Percentiles rank a stretch among this genome's conserved stretches.
Evolutionary conservation across 495 filamentous ascomycete genomes (phyloP).

Genomic region (Aspergillus ellipticus): DNA sequence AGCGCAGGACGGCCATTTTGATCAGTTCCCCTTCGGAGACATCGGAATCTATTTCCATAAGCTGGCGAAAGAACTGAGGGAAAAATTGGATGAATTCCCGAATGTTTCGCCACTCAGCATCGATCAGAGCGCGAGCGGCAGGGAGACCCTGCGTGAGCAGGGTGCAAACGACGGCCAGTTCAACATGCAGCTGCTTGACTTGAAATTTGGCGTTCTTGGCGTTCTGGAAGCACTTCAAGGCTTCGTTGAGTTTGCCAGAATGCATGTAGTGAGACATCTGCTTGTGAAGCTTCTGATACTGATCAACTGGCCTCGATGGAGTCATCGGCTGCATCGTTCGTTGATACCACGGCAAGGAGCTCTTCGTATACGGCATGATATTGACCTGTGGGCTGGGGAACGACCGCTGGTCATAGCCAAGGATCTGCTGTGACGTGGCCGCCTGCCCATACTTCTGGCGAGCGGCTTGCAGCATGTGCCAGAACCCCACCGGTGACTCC

Average conservation of each 20-base stretch:
- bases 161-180: slow-evolving; percentile 35
- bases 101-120: slow-evolving; percentile 26
- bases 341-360: slow-evolving; percentile 22
- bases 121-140: slow-evolving; percentile 30
- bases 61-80: slow-evolving; percentile 39
- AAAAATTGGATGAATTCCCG: slow-evolving; percentile 20
- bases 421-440: slow-evolving; percentile 32
- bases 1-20: slow-evolving; percentile 38
- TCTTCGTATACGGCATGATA: slow-evolving; percentile 15
- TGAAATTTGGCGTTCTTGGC: slow-evolving; percentile 25
- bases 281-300: slow-evolving; percentile 32
- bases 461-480: slow-evolving; percentile 44
- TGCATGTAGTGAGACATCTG: slow-evolving; percentile 39
- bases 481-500: slow-evolving; percentile 35
- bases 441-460: slow-evolving; percentile 30
- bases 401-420: slow-evolving; percentile 33
- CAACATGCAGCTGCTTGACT: slow-evolving; percentile 32
- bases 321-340: slow-evolving; percentile 26
- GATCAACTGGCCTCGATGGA: slow-evolving; percentile 25
- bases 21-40: slow-evolving; percentile 25
- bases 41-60: slow-evolving; percentile 24
- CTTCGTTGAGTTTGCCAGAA: slow-evolving; percentile 29
- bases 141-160: slow-evolving; percentile 33
- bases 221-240: slow-evolving; percentile 24
- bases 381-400: slow-evolving; percentile 21